Evolutionary conservation across 2,329 filamentous ascomycete species (phyloP).

Genomic region (Fusarium cyanostomum): DNA sequence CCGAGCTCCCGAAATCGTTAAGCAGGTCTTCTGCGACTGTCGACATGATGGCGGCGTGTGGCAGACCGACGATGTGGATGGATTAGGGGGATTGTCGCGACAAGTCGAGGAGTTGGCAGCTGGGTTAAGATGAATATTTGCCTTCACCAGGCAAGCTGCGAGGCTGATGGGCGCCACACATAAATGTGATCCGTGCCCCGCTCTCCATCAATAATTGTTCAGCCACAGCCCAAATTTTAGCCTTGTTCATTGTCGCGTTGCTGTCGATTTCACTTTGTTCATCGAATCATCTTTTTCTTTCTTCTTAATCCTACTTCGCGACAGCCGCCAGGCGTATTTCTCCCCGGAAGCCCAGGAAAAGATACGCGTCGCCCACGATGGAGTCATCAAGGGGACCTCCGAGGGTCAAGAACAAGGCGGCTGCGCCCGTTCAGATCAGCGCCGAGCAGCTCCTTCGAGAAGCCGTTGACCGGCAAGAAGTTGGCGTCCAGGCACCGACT

Average conservation of each 20-base stretch:
- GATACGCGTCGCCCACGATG: conserved; percentile 65
- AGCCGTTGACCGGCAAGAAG: conserved; percentile 95
- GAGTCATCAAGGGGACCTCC: conserved; percentile 91
- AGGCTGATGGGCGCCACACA: conserved; percentile 43
- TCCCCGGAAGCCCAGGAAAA: neutral
- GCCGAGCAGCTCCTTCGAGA: conserved; percentile 97
- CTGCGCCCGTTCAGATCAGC: conserved; percentile 90
- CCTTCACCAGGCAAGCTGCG: conserved; percentile 32
- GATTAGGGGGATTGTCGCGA: conserved; percentile 26
- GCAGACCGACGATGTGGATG: conserved; percentile 10
- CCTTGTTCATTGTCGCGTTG: conserved; percentile 40
- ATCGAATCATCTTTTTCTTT: conserved; percentile 4
- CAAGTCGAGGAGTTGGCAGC: conserved; percentile 4
- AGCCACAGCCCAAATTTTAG: conserved; percentile 40
- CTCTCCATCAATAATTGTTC: conserved; percentile 1
- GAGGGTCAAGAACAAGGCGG: conserved; percentile 97
- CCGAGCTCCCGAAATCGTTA: conserved; percentile 73
- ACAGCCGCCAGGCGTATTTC: neutral
- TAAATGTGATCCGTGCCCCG: conserved; percentile 19
- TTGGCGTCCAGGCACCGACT: conserved; percentile 85
- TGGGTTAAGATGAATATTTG: conserved; percentile 35
- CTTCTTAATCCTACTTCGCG: neutral
- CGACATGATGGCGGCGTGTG: conserved; percentile 69
- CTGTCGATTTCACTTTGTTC: conserved; percentile 24
- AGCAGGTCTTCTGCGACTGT: conserved; percentile 92